Evolutionary conservation across 805 yeast genomes (phyloP).

Genomic region (Pichia cabralensis): DNA sequence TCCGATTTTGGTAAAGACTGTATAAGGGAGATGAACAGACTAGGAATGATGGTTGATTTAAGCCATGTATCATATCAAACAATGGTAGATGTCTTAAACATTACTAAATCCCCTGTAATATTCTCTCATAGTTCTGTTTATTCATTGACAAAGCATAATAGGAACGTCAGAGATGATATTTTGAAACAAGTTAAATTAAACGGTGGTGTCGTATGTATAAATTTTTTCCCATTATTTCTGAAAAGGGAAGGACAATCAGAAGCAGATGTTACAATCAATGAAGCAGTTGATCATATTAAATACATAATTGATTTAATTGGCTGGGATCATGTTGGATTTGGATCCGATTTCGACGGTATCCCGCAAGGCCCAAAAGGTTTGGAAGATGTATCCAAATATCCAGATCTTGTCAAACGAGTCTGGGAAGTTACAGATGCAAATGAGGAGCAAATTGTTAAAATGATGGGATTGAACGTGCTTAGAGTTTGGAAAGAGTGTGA

Average conservation of each 20-base stretch:
- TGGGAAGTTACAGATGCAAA: conserved; percentile 28
- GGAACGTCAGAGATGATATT: conserved; percentile 43
- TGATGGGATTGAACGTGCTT: conserved; percentile 37
- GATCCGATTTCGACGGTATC: conserved; percentile 46
- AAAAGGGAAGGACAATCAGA: conserved; percentile 20
- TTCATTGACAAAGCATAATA: conserved; percentile 29
- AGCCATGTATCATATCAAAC: conserved; percentile 43
- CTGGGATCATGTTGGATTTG: conserved; percentile 46
- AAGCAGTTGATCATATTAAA: conserved; percentile 37
- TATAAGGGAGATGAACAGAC: conserved; percentile 39
- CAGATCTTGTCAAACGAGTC: conserved; percentile 31
- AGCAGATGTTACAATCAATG: conserved; percentile 33
- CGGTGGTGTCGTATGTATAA: conserved; percentile 40
- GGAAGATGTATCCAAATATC: conserved; percentile 47
- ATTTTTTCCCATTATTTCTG: conserved; percentile 36
- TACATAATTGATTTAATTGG: conserved; percentile 37
- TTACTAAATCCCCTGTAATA: conserved; percentile 37
- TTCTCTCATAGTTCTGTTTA: conserved; percentile 41
- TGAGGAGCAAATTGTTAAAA: conserved; percentile 32
- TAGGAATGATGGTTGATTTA: conserved; percentile 46
- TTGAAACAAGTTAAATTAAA: conserved; percentile 29
- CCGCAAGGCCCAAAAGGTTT: conserved; percentile 36
- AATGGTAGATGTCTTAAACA: conserved; percentile 34
- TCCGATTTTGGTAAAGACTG: conserved; percentile 32
- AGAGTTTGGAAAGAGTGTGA: conserved; percentile 40